A percentile compares a stretch with the other conserved stretches of the same genome.
phyloP scores from a whole-genome alignment of 805 yeast species.

The Yamadazyma phyllophila region DNA sequence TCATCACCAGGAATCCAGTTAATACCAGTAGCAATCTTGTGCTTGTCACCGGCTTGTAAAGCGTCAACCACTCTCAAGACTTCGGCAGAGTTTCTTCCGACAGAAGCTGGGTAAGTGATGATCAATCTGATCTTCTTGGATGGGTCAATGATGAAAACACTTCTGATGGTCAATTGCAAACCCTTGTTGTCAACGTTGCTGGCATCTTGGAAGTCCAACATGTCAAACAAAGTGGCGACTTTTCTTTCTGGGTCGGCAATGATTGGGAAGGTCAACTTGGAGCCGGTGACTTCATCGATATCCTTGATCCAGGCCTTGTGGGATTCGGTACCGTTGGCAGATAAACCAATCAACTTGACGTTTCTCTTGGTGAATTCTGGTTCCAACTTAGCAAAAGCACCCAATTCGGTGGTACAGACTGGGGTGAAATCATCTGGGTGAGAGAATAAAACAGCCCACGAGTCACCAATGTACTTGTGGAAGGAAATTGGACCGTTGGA shows the following conservation, averaged over 20 bases:
- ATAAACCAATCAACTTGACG: conserved; percentile 84
- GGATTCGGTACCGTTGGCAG: conserved; percentile 77
- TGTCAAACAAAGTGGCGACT: conserved; percentile 69
- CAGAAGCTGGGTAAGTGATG: conserved; percentile 87
- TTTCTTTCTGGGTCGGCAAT: conserved; percentile 84
- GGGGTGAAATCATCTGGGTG: conserved; percentile 98
- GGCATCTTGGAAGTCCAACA: conserved; percentile 71
- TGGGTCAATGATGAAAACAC: conserved; percentile 91
- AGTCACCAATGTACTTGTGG: conserved; percentile 82
- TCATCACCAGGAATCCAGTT: conserved; percentile 90
- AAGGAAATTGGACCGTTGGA: conserved; percentile 81
- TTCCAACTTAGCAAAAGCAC: conserved; percentile 87
- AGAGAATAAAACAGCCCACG: conserved; percentile 86
- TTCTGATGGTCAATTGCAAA: conserved; percentile 82
- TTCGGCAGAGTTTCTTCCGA: conserved; percentile 93
- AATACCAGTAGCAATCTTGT: conserved; percentile 86
- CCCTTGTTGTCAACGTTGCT: conserved; percentile 67
- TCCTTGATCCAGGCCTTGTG: conserved; percentile 89
- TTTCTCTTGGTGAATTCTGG: conserved; percentile 84
- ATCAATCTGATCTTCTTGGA: conserved; percentile 82
- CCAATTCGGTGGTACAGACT: conserved; percentile 93
- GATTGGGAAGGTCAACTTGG: conserved; percentile 81
- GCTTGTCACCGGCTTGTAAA: conserved; percentile 77
- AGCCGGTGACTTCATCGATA: conserved; percentile 81
- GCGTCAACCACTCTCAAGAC: conserved; percentile 89